Evolutionary conservation across 192 early-diverging fungal genomes (phyloP).

Genomic region (Mortierella claussenii): DNA sequence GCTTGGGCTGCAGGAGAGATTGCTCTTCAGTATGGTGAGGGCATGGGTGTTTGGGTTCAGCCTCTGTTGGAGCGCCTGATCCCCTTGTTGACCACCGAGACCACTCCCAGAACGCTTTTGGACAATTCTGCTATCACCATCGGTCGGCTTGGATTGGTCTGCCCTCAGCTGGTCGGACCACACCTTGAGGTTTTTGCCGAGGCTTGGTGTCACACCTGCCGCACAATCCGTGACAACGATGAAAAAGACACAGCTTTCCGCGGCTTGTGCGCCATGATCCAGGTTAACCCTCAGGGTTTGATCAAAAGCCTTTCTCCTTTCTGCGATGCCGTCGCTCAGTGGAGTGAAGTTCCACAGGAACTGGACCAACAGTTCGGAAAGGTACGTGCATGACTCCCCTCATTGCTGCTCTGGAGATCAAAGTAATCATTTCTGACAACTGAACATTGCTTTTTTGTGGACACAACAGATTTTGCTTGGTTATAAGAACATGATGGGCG

Average conservation of each 20-base stretch:
- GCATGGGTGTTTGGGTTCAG: conserved; percentile 84
- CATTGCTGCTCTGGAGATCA: too few relatives aligned
- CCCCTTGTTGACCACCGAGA: conserved; percentile 76
- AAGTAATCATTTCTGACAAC: too few relatives aligned
- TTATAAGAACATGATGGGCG: conserved; percentile 73
- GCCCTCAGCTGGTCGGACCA: conserved; percentile 85
- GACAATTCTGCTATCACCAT: conserved; percentile 99
- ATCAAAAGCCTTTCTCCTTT: conserved; percentile 75
- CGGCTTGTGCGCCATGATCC: conserved; percentile 94
- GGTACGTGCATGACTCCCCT: too few relatives aligned
- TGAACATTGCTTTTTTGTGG: neutral
- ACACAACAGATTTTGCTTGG: conserved; percentile 65
- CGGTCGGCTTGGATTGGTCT: conserved; percentile 93
- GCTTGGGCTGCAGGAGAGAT: conserved; percentile 99
- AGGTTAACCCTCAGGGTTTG: conserved; percentile 88
- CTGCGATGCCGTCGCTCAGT: conserved; percentile 84
- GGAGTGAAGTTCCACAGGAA: conserved; percentile 71
- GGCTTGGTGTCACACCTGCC: conserved; percentile 84
- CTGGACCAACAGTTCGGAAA: conserved; percentile 73
- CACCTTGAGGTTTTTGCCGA: conserved; percentile 86
- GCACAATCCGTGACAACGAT: conserved; percentile 89
- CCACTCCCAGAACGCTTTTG: conserved; percentile 78
- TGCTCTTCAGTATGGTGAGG: conserved; percentile 81
- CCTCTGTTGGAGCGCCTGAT: conserved; percentile 88
- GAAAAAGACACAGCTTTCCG: conserved; percentile 98